Base-by-base conservation (phyloP, 2,329 filamentous ascomycete species). In the Beauveria sp. region DNA sequence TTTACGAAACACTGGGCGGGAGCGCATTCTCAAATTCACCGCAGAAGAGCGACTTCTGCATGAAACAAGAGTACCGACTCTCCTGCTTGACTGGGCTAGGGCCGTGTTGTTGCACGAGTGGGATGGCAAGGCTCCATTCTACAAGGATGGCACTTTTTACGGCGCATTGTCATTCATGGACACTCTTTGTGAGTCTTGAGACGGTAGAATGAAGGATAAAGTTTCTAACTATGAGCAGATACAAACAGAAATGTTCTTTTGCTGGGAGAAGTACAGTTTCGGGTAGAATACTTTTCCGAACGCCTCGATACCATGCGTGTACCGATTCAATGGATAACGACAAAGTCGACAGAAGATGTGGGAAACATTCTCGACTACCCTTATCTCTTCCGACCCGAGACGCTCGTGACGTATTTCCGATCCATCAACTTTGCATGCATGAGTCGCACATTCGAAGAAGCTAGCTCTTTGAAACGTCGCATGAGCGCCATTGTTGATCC, bases 391-490 rank as follows among this genome's bases (percentile, higher is more conserved):
- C 85, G 82, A 22, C 81, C 87, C 0, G 80, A 86, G 0, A 84
- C 85, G 1, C 76, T 96, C 3, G 87, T 96, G 3, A 86, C 85
- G 0, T 96, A 92, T 70, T 97, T 97, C 71, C 87, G 93, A 20
- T 85, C 91, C 4, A 87, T 96, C 68, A 97, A 96, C 70, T 91
- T 94, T 68, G 85, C 90, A 0, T 83, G 83, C 18, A 97, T 97
- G 93, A 90, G 87, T 66, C 84, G 86, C 62, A 84, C 88, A 18
- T 92, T 87, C 67, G 89, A 94, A 68, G 82, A 86, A 64, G 85
- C 89, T 0, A 83, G 77, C 62, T 84, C 82, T 0, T 72, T 84
- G 0, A 79, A 80, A 64, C 80, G 77, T 40, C 77, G 83, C 18
- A 83, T 87, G 67, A 77, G 78, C n/a, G 78, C 79, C 2, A 82